Percentiles rank a stretch among this genome's conserved stretches.
Conservation (phyloP, 129 eudicot species). For the Flaveria sonorensis region DNA sequence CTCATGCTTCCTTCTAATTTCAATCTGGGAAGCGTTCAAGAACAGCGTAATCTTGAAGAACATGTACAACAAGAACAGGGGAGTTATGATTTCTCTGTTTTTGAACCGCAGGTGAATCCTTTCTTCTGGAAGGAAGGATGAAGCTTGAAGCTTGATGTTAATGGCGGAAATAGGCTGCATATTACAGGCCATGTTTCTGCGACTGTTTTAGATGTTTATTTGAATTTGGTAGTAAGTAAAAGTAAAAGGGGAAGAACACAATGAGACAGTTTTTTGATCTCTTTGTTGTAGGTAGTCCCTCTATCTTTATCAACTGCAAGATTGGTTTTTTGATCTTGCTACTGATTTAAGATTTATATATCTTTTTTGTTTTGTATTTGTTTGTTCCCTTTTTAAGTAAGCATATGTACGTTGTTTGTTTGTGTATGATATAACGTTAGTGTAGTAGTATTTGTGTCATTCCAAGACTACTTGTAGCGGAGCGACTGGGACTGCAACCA, state of each 20-base stretch:
- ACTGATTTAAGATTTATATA: constrained; percentile 35
- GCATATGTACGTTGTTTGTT: constrained; percentile 10
- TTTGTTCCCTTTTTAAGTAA: background rate
- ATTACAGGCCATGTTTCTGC: constrained; percentile 56
- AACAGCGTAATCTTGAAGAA: constrained; percentile 22
- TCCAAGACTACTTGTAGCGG: background rate
- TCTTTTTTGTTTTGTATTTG: background rate
- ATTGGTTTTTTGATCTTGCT: constrained; percentile 49
- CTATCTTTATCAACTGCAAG: constrained; percentile 45
- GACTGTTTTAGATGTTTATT: constrained; percentile 28
- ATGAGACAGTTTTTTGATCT: constrained; percentile 63
- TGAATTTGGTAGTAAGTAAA: constrained; percentile 22
- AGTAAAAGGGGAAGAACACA: constrained; percentile 27
- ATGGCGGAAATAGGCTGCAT: constrained; percentile 58
- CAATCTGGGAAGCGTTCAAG: constrained; percentile 37
- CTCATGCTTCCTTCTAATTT: constrained; percentile 58
- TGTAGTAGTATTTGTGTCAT: background rate
- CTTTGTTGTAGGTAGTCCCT: constrained; percentile 41
- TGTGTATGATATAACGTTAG: constrained; percentile 20
- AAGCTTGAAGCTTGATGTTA: constrained; percentile 33
- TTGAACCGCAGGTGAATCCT: constrained; percentile 43
- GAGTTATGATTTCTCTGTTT: constrained; percentile 39
- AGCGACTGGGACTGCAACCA: too few relatives aligned
- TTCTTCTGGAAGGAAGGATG: constrained; percentile 61
- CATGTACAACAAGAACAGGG: constrained; percentile 32